Evolutionary conservation across 306 rosid species (phyloP).

Genomic region (Vigna mungo): DNA sequence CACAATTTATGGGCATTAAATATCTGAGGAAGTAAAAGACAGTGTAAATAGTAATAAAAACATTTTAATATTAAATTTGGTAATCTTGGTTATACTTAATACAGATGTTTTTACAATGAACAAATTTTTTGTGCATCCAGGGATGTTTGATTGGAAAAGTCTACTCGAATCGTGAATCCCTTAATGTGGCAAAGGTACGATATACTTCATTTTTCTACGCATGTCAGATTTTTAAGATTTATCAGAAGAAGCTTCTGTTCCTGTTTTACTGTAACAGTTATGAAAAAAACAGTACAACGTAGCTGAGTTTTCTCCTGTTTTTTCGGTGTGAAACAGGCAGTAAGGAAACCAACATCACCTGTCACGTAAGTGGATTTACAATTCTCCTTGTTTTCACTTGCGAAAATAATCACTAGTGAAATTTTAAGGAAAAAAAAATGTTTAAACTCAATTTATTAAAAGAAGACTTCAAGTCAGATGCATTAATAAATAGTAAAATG

Average conservation of each 20-base stretch:
- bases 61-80: neutral
- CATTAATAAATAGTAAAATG: neutral
- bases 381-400: neutral
- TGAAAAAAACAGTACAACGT: too few species aligned
- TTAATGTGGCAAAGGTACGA: neutral
- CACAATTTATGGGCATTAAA: too few species aligned
- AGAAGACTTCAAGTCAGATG: neutral
- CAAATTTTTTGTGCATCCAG: neutral
- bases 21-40: too few species aligned
- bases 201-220: neutral
- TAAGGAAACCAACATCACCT: conserved; percentile 5
- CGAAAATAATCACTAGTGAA: neutral
- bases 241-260: neutral
- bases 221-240: neutral
- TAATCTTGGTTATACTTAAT: neutral
- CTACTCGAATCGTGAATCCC: neutral
- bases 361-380: neutral
- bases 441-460: neutral
- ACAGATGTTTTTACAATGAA: neutral
- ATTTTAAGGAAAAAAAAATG: neutral
- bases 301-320: neutral
- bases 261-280: neutral
- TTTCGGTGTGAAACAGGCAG: neutral
- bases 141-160: neutral
- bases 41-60: too few species aligned